phyloP scores from a whole-genome alignment of 1,284 basidiomycete genomes.

The Agaricales sp. region DNA sequence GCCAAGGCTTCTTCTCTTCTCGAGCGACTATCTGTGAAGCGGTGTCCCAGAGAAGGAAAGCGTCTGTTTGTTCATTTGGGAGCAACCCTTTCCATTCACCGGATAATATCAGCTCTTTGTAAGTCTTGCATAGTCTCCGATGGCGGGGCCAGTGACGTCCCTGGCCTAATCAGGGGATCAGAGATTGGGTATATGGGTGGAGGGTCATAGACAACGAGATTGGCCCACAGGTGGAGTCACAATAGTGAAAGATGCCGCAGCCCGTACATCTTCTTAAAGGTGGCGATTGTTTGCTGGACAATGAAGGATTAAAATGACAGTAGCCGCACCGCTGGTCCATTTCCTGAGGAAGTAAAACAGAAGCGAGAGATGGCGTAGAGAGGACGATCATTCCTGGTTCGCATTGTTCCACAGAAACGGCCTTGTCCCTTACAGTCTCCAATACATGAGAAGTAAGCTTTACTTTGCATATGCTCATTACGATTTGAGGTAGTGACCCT shows the following conservation, averaged over 20 bases:
- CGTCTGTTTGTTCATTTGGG: background rate
- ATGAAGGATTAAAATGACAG: background rate
- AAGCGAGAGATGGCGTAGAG: background rate
- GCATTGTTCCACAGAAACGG: background rate
- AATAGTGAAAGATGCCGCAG: background rate
- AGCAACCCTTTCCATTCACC: background rate
- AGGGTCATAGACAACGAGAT: background rate
- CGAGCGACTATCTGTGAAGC: conserved; percentile 42
- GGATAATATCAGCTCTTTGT: background rate
- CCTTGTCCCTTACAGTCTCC: background rate
- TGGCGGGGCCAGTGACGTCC: background rate
- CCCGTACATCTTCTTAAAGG: background rate
- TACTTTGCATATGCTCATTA: too few relatives aligned
- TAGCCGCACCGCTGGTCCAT: background rate
- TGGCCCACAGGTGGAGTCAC: background rate
- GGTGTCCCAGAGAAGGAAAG: conserved; percentile 38
- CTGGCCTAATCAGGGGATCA: too few relatives aligned
- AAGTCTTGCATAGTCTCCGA: background rate
- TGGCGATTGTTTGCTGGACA: background rate
- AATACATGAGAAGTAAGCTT: too few relatives aligned
- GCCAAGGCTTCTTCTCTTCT: conserved; percentile 36
- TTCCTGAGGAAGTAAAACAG: background rate
- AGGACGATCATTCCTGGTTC: background rate
- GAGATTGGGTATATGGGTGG: too few relatives aligned
- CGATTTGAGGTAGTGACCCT: too few relatives aligned